phyloP scores from a whole-genome alignment of 345 rosid species.

The Eucalyptus lansdowneana region DNA sequence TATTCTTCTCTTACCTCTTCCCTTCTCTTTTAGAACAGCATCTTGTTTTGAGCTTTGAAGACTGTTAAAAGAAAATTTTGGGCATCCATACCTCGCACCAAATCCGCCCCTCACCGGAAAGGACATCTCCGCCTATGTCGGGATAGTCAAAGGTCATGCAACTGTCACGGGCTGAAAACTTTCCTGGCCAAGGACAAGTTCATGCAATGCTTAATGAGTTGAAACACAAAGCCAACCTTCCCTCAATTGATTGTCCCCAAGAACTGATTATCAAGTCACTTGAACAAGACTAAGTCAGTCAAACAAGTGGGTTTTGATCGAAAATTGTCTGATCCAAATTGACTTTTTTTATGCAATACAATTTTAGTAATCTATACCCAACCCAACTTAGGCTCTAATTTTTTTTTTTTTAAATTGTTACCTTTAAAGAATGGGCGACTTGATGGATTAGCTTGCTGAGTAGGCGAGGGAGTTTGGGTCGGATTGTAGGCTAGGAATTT shows the following conservation, averaged over 20 bases:
- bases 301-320: rapidly evolving
- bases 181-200: neutral
- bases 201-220: neutral
- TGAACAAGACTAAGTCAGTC: rapidly evolving
- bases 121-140: neutral
- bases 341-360: neutral
- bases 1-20: neutral
- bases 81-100: neutral
- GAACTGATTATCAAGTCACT: rapidly evolving
- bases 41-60: neutral
- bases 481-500: neutral
- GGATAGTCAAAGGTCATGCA: neutral
- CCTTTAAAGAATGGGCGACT: neutral
- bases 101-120: neutral
- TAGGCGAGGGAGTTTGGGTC: neutral
- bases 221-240: neutral
- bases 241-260: neutral
- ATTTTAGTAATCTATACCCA: neutral
- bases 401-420: neutral
- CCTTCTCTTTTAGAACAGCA: neutral
- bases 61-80: neutral
- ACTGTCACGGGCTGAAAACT: neutral
- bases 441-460: neutral
- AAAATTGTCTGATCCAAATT: neutral
- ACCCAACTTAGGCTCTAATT: rapidly evolving